Base-by-base conservation (phyloP, 768 basidiomycete genomes). In the Lactarius quietus region DNA sequence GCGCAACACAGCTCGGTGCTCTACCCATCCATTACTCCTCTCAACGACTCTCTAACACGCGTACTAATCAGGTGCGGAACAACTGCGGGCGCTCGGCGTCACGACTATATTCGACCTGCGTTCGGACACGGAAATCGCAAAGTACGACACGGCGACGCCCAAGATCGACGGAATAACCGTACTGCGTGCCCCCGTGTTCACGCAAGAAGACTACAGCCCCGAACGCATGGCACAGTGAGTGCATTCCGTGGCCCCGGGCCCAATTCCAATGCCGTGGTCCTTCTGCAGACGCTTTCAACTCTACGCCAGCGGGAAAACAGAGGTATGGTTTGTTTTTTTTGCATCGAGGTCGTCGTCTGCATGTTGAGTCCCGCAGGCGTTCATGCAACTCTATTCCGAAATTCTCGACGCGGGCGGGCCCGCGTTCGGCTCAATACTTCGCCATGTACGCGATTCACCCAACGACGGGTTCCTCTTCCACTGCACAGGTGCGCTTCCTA, bases 151-250 rank as follows among this genome's bases (percentile, higher is more conserved):
- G 5, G 88, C 88, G 14, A 76, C 83, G 59, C 90, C 90, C 54
- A 67, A 73, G 17, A 86, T 93, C 63, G 82, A 85, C 31, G 88
- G 85, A 7, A 80, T 92, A 28, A 79, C 84, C 41, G 74, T 91
- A 59, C 54, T 85, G 18, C 86, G 82, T 61, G 77, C 78, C 17
- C 90, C 91, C 1, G 88, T 92, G 8, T 84, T 83, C 66, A 77
- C 82, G 70, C 84, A 78, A 54, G 87, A 87, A 72, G 91, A 93
- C 72, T 92, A 92, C 74, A 91, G 89, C 73, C 90, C 90, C 26
- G 88, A 92, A 75, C 84, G 81, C 76, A 88, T 93, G 84, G 88
- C 91, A 70, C 88, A 84, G 90, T 92, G 77, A 77, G 89, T 86
- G 12, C 77, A 79, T 79, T 81, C 77, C 55, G 43, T 36, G 35